Conservation (phyloP, 495 filamentous ascomycete species). For the Hypoxylon intermedium region DNA sequence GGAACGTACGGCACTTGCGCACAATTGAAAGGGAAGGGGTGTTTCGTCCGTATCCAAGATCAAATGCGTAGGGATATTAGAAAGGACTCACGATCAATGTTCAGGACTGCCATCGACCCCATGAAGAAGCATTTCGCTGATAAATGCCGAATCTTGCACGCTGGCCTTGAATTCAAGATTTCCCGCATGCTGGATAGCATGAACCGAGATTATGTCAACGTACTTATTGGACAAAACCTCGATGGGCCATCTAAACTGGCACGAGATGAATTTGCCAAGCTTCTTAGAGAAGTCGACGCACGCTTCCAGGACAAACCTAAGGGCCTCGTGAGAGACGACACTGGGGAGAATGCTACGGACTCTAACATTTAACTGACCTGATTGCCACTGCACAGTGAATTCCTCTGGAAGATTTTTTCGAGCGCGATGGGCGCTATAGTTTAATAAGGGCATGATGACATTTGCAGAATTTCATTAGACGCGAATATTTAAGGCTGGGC, state of each 20-base stretch:
- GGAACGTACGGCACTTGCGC: slow-evolving; percentile 53
- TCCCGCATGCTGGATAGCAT: slow-evolving; percentile 52
- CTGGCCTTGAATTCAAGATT: slow-evolving; percentile 47
- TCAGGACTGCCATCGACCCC: slow-evolving; percentile 46
- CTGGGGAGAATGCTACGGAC: no score
- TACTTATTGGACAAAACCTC: slow-evolving; percentile 39
- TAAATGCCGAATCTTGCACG: slow-evolving; percentile 46
- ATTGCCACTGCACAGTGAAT: no score
- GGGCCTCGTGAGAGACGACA: no score
- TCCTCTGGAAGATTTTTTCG: no score
- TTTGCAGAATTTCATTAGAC: no score
- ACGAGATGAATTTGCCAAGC: background rate
- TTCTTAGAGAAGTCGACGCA: slow-evolving; percentile 11
- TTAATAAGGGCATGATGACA: no score
- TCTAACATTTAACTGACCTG: background rate
- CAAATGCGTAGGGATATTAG: slow-evolving; percentile 55
- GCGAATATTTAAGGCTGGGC: no score
- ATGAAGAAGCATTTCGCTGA: slow-evolving; percentile 43
- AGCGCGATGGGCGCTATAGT: no score
- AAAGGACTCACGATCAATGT: slow-evolving; percentile 51
- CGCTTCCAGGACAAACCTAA: background rate
- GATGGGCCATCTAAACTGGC: slow-evolving; percentile 7
- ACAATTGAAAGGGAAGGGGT: slow-evolving; percentile 56
- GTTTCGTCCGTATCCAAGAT: slow-evolving; percentile 58
- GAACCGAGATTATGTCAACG: slow-evolving; percentile 50